Evolutionary conservation across 768 basidiomycete genomes (phyloP), one percentile per base, ranked within the genome.

Genomic region (Cubamyces lactineus): DNA sequence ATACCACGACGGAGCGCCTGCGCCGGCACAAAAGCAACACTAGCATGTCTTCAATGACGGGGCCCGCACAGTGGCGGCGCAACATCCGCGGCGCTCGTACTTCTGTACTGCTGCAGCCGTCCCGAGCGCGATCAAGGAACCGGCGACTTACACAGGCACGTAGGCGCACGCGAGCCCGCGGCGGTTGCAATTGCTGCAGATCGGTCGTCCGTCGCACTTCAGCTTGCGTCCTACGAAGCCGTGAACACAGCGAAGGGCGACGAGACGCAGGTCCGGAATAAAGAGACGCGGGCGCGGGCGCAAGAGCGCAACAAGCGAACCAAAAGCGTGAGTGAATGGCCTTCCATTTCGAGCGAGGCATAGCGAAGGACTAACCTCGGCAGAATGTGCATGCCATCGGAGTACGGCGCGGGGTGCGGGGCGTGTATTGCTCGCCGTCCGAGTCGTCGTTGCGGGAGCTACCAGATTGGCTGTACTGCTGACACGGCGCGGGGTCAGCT

Each of bases 361-460:
- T 15, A 43, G 64, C 23, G 26, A 23, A 23, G 48, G n/a, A 60
- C 74, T 58, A 66, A 86, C 88, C 85, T 72, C 89, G 78, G 71
- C 89, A 91, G 69, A 90, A 91, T 57, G 82, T 80, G 69, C 89
- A 91, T 7, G 89, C 89, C 86, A 91, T 88, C 0, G 85, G 81
- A 0, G 83, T 87, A 56, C 87, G 67, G 61, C 79, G 75, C 6
- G 80, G 78, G 2, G 70, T 71, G 19, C 69, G 54, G 15, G 69
- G 71, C n/a, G 59, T 62, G 49, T 71, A 70, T 19, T 45, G 38
- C 42, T 71, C 72, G 16, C 62, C 65, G 52, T 73, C 71, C 17
- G 71, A 72, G 41, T 69, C 67, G 42, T 71, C 67, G 49, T 56
- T 55, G 45, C 43, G 55, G 38, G 43, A 34, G 16, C 53, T 49